Base-by-base conservation (phyloP, 2,329 filamentous ascomycete species). In the Ascochyta pisi region DNA sequence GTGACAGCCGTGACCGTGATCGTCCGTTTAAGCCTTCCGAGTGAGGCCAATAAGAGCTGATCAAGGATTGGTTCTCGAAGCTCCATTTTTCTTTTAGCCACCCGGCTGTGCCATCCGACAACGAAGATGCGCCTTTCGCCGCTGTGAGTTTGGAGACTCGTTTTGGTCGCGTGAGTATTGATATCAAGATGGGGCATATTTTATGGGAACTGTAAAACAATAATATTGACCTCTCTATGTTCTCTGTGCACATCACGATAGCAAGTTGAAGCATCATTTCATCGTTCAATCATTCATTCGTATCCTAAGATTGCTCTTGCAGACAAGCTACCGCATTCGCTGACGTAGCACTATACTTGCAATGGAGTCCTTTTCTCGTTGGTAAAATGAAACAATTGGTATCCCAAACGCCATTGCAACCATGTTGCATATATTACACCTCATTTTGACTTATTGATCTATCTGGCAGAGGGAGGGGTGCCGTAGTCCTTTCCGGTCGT, bases 401-500 rank as follows among this genome's bases (percentile, higher is more conserved):
- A 50, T 52, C 48, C 48, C 31, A 44, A 64, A 44, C 63, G 52
- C 57, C 57, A 12, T 41, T 64, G 53, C 50, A 45, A 48, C 23
- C 35, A 42, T 46, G 47, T 38, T 47, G 46, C 51, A 45, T 55
- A 50, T 38, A 53, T 37, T 49, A 39, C 46, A 56, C 38, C 35
- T 5, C 4, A n/a, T 2, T 26, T 26, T 19, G 31, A 15, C 9
- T 16, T 22, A 38, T 13, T 19, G 6, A 24, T 50, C 40, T 57
- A 53, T 37, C 39, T 35, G 7, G 54, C 44, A 6, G 31, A 40
- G 23, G 50, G 34, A 16, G 50, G 54, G 10, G 50, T 53, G 4
- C 50, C 54, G 7, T 27, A 54, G 54, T 52, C 35, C 50, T 49
- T 33, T 24, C 47, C 37, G 12, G 76, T 76, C 22, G 79, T 82